Conservation (phyloP, 805 yeast species). For the Pichia heedii region DNA sequence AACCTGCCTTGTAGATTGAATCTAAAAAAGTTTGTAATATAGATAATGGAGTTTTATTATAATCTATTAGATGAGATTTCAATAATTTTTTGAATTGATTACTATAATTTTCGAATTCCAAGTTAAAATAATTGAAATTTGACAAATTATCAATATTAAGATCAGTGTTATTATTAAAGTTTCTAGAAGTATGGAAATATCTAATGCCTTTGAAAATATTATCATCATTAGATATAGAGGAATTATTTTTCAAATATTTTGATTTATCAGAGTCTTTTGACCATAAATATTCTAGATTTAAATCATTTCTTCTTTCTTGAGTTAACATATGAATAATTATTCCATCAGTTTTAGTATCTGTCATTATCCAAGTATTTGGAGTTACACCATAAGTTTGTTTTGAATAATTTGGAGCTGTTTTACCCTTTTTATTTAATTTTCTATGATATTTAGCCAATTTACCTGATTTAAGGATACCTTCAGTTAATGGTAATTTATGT, state of each 20-base stretch:
- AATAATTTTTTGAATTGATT: constrained; percentile 14
- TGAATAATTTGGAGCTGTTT: constrained; percentile 43
- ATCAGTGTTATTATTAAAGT: not conserved
- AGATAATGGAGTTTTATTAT: constrained; percentile 13
- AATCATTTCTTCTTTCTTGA: constrained; percentile 50
- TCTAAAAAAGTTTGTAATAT: constrained; percentile 17
- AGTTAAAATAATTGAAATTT: constrained; percentile 9
- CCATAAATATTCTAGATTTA: constrained; percentile 70
- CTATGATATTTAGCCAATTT: constrained; percentile 42
- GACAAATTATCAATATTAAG: not conserved
- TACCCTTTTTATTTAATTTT: constrained; percentile 44
- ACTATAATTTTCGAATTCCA: constrained; percentile 13
- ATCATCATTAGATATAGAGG: constrained; percentile 26
- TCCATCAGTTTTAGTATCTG: constrained; percentile 56
- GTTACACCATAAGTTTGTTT: constrained; percentile 48
- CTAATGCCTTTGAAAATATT: constrained; percentile 39
- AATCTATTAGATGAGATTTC: constrained; percentile 16
- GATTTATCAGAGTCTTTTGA: constrained; percentile 12
- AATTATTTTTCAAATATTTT: constrained; percentile 5
- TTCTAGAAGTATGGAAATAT: constrained; percentile 32
- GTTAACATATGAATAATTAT: constrained; percentile 70
- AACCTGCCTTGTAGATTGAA: constrained; percentile 24
- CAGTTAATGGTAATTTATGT: constrained; percentile 42
- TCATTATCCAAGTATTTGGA: constrained; percentile 75
- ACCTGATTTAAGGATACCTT: constrained; percentile 62